Evolutionary conservation across 2,329 filamentous ascomycete species (phyloP), one percentile per base, ranked within the genome.

Genomic region (Phyllosticta ampelicida): DNA sequence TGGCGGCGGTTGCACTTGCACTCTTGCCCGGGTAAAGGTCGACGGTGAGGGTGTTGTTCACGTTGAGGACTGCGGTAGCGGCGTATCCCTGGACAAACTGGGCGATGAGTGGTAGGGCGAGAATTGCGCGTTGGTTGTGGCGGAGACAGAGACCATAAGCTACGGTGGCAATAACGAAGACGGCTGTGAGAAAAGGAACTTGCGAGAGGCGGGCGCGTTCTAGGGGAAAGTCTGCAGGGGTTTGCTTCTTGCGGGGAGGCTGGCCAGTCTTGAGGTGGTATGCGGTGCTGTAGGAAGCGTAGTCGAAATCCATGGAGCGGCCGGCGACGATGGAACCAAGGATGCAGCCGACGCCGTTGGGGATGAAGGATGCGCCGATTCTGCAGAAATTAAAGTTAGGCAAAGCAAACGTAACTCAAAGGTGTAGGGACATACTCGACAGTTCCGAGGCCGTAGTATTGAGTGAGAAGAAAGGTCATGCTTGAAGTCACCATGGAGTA

Each of bases 401-500:
- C 36, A 16, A 13, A 21, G 36, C 36, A 44, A n/a, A 44, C 3
- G 36, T 9, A 23, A 26, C 5, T 2, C 1, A 19, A 28, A 11
- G 10, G n/a, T 19, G n/a, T 20, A 16, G 9, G n/a, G 49, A 26
- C 28, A 16, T 29, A 52, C 55, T 79, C 69, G 3, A 73, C 73
- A 58, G 77, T 75, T 4, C 58, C 65, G 0, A 79, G 68, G 8
- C 68, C 68, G 59, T 81, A 81, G 3, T 62, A 64, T 0, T 63
- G 60, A 30, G 75, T 63, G 62, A 81, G 79, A 0, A 81, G 70
- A 0, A 73, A 73, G 0, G 80, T 78, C 72, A 80, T 77, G 36
- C 75, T 75, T 0, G 79, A 79, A 59, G 80, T 79, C 62, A 73
- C 77, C 77, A 81, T 80, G 58, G 80, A 78, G 77, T 78, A 82